Evolutionary conservation across 1,139 yeast genomes (phyloP).

Genomic region (Meyerozyma guilliermondii): DNA sequence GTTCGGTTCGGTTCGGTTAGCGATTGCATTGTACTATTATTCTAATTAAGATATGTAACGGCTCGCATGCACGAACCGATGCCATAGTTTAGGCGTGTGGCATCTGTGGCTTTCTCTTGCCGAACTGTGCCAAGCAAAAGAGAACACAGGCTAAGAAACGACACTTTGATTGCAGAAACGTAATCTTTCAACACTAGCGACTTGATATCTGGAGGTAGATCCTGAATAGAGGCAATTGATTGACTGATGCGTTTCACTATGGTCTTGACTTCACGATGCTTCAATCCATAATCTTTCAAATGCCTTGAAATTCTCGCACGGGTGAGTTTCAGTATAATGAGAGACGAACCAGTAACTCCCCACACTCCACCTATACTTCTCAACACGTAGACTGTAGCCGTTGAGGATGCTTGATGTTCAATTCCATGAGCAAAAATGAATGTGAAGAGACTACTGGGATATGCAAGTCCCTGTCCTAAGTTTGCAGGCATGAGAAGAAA

Average conservation of each 20-base stretch:
- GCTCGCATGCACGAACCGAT: too few relatives aligned
- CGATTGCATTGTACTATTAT: background rate
- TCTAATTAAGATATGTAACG: background rate
- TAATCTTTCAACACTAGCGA: background rate
- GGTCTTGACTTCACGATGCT: background rate
- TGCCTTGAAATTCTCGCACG: background rate
- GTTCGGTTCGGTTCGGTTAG: background rate
- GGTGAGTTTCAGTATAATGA: conserved; percentile 14
- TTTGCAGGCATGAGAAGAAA: conserved; percentile 30
- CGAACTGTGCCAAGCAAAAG: background rate
- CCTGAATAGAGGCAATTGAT: background rate
- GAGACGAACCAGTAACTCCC: conserved; percentile 34
- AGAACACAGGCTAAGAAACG: background rate
- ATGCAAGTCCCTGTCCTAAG: conserved; percentile 36
- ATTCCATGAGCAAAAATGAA: conserved; percentile 30
- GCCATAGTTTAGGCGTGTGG: conserved; percentile 1
- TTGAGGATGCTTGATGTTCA: conserved; percentile 29
- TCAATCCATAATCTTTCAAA: background rate
- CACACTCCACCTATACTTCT: conserved; percentile 37
- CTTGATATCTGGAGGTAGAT: background rate
- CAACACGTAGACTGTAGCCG: conserved; percentile 33
- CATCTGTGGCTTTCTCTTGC: background rate
- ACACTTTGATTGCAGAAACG: background rate
- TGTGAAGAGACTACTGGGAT: conserved; percentile 33
- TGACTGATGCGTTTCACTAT: background rate